These are phyloP conservation scores for Blastobotrys serpentis DNA, from an alignment of 1,139 yeast genomes.

Conservation along the genomic window DNA sequence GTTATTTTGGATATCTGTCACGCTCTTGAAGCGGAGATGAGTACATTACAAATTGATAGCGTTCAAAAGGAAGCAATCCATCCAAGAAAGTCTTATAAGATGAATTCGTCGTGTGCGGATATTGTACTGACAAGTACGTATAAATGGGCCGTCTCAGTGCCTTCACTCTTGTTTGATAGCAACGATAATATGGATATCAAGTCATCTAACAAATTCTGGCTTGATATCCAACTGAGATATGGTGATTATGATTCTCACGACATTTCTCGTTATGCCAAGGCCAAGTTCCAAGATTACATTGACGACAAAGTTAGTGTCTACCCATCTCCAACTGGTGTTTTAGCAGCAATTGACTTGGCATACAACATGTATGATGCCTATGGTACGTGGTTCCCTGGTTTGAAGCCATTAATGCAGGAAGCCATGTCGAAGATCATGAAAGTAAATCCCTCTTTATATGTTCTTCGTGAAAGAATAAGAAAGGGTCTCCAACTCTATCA, in stretches of 20 bases:
- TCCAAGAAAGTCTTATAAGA: slow-evolving; percentile 94
- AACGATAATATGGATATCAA: slow-evolving; percentile 41
- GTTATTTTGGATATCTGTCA: slow-evolving; percentile 91
- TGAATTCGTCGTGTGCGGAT: slow-evolving; percentile 96
- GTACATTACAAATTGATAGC: slow-evolving; percentile 74
- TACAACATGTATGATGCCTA: slow-evolving; percentile 95
- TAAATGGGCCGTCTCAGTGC: slow-evolving; percentile 83
- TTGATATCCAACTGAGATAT: slow-evolving; percentile 90
- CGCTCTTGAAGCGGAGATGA: slow-evolving; percentile 84
- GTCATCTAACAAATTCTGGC: slow-evolving; percentile 79
- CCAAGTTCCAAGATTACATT: slow-evolving; percentile 90
- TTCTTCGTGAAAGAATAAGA: slow-evolving; percentile 86
- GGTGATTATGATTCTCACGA: slow-evolving; percentile 99
- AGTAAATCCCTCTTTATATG: slow-evolving; percentile 90
- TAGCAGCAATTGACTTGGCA: slow-evolving; percentile 89
- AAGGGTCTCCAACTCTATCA: slow-evolving; percentile 93
- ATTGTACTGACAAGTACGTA: slow-evolving; percentile 71
- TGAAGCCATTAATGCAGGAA: slow-evolving; percentile 83
- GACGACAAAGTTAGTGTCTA: slow-evolving; percentile 81
- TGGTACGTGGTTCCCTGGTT: slow-evolving; percentile 97
- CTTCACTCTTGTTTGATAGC: slow-evolving; percentile 63
- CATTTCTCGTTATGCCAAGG: slow-evolving; percentile 88
- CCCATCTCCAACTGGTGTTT: slow-evolving; percentile 91
- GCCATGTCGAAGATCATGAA: slow-evolving; percentile 95
- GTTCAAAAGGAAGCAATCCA: slow-evolving; percentile 93